Evolutionary conservation across 208 protist genomes (phyloP).

Genomic region (Strigomonas culicis): DNA sequence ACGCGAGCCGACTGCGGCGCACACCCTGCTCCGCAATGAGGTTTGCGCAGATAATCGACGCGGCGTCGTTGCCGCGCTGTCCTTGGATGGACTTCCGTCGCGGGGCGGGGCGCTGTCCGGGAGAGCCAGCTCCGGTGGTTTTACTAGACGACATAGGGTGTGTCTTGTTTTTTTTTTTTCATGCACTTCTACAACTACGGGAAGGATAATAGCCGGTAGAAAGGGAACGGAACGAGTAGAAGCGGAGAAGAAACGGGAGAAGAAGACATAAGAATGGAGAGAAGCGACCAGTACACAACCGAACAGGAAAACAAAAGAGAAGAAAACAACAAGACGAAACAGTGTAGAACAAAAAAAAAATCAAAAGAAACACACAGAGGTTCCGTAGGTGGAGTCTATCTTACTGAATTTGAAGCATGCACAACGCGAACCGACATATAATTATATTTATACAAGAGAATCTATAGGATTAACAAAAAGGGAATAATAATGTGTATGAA

Average conservation of each 20-base stretch:
- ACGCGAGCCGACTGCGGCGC: constrained; percentile 33
- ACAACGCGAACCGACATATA: too few relatives aligned
- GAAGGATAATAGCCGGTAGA: too few relatives aligned
- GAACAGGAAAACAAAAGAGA: constrained; percentile 1
- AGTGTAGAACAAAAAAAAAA: background rate
- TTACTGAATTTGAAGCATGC: too few relatives aligned
- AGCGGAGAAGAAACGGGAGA: too few relatives aligned
- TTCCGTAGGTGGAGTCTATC: too few relatives aligned
- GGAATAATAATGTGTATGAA: too few relatives aligned
- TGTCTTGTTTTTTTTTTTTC: background rate
- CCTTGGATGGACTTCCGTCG: background rate
- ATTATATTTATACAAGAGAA: too few relatives aligned
- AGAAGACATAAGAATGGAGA: too few relatives aligned
- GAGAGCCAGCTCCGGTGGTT: background rate
- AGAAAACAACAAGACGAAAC: background rate
- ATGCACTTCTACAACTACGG: background rate
- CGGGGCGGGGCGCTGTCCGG: background rate
- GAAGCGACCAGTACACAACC: background rate
- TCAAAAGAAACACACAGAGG: background rate
- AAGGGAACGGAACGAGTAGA: too few relatives aligned
- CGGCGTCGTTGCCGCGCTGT: constrained; percentile 28
- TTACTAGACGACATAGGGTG: too few relatives aligned
- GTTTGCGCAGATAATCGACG: constrained; percentile 57
- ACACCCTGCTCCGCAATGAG: constrained; percentile 48
- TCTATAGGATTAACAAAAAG: too few relatives aligned